These are phyloP conservation scores for Curvularia sp. DNA, from an alignment of 2,329 filamentous ascomycete genomes.

Conservation along the genomic window DNA sequence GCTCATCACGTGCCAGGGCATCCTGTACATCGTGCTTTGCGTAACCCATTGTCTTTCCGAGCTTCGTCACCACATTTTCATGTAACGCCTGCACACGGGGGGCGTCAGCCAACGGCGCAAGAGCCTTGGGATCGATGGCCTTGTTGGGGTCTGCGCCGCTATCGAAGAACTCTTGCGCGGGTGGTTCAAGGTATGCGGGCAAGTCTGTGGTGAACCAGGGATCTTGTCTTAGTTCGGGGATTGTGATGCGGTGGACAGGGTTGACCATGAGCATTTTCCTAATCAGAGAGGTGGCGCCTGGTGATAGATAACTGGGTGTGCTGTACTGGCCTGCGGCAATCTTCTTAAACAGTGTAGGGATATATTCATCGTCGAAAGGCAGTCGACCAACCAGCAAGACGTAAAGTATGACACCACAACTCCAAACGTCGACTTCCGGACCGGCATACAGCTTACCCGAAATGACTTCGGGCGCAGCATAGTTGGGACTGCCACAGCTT, in stretches of 20 bases:
- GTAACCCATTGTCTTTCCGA: constrained; percentile 98
- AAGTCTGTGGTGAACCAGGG: constrained; percentile 92
- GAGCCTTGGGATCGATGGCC: constrained; percentile 81
- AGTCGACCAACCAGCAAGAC: constrained; percentile 71
- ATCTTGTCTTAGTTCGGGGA: constrained; percentile 90
- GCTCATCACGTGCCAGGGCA: constrained; percentile 87
- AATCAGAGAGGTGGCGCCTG: constrained; percentile 81
- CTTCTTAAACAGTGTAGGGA: constrained; percentile 96
- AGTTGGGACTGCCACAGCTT: constrained; percentile 97
- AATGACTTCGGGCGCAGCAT: constrained; percentile 96
- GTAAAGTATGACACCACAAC: constrained; percentile 84
- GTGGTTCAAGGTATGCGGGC: constrained; percentile 83
- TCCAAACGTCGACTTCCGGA: constrained; percentile 98
- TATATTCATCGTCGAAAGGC: constrained; percentile 98
- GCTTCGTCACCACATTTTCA: constrained; percentile 89
- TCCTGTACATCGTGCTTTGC: constrained; percentile 94
- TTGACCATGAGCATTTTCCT: constrained; percentile 95
- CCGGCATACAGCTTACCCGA: constrained; percentile 97
- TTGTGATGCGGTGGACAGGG: constrained; percentile 90
- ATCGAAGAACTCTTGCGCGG: constrained; percentile 89
- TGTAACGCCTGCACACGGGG: constrained; percentile 89
- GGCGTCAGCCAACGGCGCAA: constrained; percentile 74
- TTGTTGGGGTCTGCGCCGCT: constrained; percentile 94
- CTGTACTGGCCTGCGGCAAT: constrained; percentile 94
- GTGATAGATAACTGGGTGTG: constrained; percentile 88